phyloP scores from a whole-genome alignment of 345 rosid genomes.

The Citrus reticulata region DNA sequence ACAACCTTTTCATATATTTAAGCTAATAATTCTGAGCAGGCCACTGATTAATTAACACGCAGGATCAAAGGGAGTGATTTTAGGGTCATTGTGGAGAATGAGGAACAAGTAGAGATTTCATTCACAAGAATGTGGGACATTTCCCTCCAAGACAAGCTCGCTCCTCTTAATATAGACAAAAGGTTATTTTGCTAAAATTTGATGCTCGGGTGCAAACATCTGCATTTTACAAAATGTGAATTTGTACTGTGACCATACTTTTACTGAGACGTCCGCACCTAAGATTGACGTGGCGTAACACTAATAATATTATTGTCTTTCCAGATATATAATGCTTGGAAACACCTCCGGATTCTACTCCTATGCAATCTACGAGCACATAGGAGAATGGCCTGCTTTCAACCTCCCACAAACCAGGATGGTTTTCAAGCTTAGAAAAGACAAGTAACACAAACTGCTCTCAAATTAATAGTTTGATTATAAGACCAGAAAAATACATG shows the following conservation, averaged over 20 bases:
- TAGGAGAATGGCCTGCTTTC: slow-evolving; percentile 72
- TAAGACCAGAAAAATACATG: not conserved
- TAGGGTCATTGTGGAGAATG: slow-evolving; percentile 42
- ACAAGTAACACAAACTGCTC: slow-evolving; percentile 39
- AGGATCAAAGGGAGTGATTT: slow-evolving; percentile 35
- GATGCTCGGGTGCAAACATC: not conserved
- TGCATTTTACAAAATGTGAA: not conserved
- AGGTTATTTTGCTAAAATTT: slow-evolving; percentile 16
- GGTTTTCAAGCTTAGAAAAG: slow-evolving; percentile 75
- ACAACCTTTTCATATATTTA: not conserved
- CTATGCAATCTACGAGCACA: slow-evolving; percentile 71
- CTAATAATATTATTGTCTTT: slow-evolving; percentile 7
- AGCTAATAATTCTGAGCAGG: not conserved
- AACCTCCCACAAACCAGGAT: slow-evolving; percentile 82
- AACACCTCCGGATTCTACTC: slow-evolving; percentile 72
- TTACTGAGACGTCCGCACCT: not conserved
- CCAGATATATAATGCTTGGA: slow-evolving; percentile 69
- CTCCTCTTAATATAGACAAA: slow-evolving; percentile 55
- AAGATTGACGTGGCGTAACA: not conserved
- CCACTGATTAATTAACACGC: not conserved
- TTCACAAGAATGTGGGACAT: slow-evolving; percentile 45
- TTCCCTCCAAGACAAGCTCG: slow-evolving; percentile 30
- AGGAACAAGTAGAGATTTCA: slow-evolving; percentile 62
- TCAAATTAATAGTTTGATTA: not conserved
- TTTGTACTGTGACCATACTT: no score